Evolutionary conservation across 768 basidiomycete genomes (phyloP).

Genomic region (Podaxis carcinomalis): DNA sequence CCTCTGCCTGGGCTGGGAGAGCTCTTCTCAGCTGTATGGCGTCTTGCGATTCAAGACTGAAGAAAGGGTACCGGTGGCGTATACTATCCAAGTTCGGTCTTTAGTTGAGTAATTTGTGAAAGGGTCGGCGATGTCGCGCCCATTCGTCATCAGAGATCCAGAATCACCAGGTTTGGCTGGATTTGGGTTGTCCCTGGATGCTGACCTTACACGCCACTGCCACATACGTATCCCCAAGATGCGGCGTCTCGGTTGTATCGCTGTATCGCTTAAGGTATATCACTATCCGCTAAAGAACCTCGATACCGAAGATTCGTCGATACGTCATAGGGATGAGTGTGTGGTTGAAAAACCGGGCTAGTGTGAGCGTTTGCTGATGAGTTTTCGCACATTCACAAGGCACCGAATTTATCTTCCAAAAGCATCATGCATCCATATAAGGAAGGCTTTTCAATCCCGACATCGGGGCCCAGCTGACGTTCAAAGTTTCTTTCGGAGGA

Average conservation of each 20-base stretch:
- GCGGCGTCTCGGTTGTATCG: background rate
- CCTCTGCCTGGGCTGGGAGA: background rate
- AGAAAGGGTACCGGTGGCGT: background rate
- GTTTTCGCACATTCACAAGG: background rate
- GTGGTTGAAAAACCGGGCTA: background rate
- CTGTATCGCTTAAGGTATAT: background rate
- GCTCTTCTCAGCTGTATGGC: background rate
- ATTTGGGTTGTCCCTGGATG: conserved; percentile 6
- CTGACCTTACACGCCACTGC: background rate
- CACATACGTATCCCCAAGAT: background rate
- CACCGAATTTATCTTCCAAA: background rate
- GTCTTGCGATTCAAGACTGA: background rate
- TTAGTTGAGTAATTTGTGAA: background rate
- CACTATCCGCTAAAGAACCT: background rate
- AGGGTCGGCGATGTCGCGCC: background rate
- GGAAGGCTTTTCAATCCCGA: conserved; percentile 10
- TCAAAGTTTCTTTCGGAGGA: conserved; percentile 1
- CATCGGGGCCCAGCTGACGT: conserved; percentile 10
- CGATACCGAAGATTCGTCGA: background rate
- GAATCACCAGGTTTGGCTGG: background rate
- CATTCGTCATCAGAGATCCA: background rate
- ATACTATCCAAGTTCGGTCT: background rate
- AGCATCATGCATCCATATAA: background rate
- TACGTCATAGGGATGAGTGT: background rate
- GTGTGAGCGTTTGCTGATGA: background rate